Conservation (phyloP, 176 grass and related monocot genomes). For the Alloteropsis semialata region DNA sequence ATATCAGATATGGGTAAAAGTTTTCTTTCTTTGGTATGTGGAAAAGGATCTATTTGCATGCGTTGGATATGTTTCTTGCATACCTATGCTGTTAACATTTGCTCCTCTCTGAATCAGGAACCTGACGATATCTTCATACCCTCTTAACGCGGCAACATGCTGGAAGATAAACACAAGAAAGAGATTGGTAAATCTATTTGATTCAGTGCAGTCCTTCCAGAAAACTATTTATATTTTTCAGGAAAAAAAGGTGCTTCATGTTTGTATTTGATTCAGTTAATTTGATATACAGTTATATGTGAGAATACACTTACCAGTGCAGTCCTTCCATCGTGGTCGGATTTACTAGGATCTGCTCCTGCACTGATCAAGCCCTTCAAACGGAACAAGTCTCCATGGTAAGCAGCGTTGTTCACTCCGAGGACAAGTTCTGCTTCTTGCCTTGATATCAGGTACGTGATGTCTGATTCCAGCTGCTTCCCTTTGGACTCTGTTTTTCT, state of each 20-base stretch:
- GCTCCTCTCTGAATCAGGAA: constrained; percentile 71
- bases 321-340: constrained; percentile 78
- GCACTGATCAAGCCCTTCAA: constrained; percentile 71
- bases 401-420: constrained; percentile 72
- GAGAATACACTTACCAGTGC: constrained; percentile 51
- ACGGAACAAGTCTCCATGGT: constrained; percentile 67
- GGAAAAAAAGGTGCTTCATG: neutral
- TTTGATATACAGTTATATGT: neutral
- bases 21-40: neutral
- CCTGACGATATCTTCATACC: constrained; percentile 72
- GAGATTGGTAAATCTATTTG: neutral
- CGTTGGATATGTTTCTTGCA: neutral
- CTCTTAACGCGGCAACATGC: constrained; percentile 85
- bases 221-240: neutral
- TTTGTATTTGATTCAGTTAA: neutral
- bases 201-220: too few species aligned
- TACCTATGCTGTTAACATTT: constrained; percentile 74
- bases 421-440: constrained; percentile 78
- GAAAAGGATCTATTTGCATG: neutral
- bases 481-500: constrained; percentile 44
- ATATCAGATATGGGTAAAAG: neutral
- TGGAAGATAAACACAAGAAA: constrained; percentile 17
- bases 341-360: constrained; percentile 87
- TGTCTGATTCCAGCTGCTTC: constrained; percentile 65
- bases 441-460: constrained; percentile 77